phyloP scores from a whole-genome alignment of 2,329 filamentous ascomycete species.

The Epichloe amarillans region DNA sequence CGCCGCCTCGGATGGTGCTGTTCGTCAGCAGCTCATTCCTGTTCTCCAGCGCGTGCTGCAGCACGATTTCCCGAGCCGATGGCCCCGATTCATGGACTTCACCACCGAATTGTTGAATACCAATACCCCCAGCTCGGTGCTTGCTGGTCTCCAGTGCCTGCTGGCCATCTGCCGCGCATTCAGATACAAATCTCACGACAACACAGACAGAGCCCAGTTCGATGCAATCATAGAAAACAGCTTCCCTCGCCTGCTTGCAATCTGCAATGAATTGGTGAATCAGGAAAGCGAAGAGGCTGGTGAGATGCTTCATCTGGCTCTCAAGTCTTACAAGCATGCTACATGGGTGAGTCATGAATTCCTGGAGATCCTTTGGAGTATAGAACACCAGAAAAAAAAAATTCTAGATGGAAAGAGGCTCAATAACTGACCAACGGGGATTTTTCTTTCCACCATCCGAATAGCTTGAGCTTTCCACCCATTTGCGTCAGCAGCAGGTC shows the following conservation, averaged over 20 bases:
- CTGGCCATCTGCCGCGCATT: slow-evolving; percentile 92
- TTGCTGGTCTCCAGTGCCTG: slow-evolving; percentile 86
- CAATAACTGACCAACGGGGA: not conserved
- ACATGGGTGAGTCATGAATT: slow-evolving; percentile 56
- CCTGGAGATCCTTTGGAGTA: not conserved
- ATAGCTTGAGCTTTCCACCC: slow-evolving; percentile 73
- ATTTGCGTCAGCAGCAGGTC: slow-evolving; percentile 63
- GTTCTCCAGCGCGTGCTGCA: slow-evolving; percentile 92
- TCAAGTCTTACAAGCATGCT: slow-evolving; percentile 97
- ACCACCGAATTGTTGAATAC: slow-evolving; percentile 80
- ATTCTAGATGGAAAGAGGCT: too few species aligned
- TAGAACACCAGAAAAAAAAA: too few species aligned
- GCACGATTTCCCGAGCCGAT: slow-evolving; percentile 85
- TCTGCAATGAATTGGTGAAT: slow-evolving; percentile 78
- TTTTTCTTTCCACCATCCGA: not conserved
- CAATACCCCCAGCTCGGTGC: slow-evolving; percentile 74
- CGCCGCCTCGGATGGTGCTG: slow-evolving; percentile 62
- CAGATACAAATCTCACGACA: slow-evolving; percentile 74
- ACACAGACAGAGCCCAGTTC: slow-evolving; percentile 67
- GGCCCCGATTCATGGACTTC: slow-evolving; percentile 89
- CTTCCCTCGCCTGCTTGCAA: slow-evolving; percentile 75
- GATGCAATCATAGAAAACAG: slow-evolving; percentile 86
- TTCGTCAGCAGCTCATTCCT: slow-evolving; percentile 87
- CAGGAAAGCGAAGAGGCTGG: slow-evolving; percentile 89
- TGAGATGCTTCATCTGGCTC: slow-evolving; percentile 87